A percentile compares a stretch with the other conserved stretches of the same genome.
Evolutionary conservation across 2,329 filamentous ascomycete genomes (phyloP).

Genomic region (Claviceps africana): DNA sequence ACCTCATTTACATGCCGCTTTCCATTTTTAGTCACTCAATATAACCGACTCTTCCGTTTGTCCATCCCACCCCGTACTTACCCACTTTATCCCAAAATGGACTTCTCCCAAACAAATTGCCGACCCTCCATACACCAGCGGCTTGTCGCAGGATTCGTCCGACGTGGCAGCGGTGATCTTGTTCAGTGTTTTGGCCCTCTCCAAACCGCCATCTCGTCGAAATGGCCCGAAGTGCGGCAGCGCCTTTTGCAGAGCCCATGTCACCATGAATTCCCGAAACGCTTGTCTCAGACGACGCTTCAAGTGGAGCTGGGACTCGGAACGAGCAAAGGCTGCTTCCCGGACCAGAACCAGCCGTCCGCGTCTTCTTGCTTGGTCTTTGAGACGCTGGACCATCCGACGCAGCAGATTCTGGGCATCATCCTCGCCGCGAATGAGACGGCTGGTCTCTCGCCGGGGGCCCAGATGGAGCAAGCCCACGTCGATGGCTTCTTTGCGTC

Average conservation of each 20-base stretch:
- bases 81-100: not conserved
- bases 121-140: slow-evolving; percentile 3
- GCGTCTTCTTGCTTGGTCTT: not conserved
- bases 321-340: not conserved
- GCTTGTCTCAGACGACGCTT: not conserved
- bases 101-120: not conserved
- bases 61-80: too few relatives aligned
- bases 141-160: slow-evolving; percentile 6
- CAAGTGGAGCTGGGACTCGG: not conserved
- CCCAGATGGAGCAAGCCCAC: not conserved
- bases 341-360: not conserved
- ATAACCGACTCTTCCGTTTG: not conserved
- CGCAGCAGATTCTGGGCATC: slow-evolving; percentile 2
- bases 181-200: slow-evolving; percentile 5
- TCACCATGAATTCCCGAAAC: slow-evolving; percentile 1
- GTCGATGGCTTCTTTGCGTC: slow-evolving; percentile 5
- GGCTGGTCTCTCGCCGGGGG: not conserved
- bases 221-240: slow-evolving; percentile 3
- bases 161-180: slow-evolving; percentile 3
- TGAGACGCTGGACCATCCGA: not conserved
- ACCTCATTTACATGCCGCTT: not conserved
- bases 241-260: slow-evolving; percentile 1
- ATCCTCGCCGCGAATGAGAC: not conserved
- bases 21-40: not conserved
- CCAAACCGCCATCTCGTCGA: not conserved